phyloP scores from a whole-genome alignment of 352 stramenopile genomes.

The Pythium diclinum region DNA sequence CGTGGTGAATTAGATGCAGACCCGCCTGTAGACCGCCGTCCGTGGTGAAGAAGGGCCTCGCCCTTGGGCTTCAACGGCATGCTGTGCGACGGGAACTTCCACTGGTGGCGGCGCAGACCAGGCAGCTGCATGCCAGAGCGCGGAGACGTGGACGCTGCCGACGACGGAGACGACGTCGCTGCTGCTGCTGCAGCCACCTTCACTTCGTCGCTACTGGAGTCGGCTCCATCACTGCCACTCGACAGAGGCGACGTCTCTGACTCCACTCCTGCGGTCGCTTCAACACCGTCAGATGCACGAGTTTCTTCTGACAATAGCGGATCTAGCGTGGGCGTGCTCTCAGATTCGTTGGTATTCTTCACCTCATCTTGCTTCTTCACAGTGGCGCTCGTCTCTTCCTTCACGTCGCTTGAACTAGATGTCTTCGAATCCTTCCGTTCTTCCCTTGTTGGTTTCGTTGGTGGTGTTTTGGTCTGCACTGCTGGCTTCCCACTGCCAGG shows the following conservation, averaged over 20 bases:
- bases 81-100: constrained; percentile 22
- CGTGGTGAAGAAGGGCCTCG: constrained; percentile 14
- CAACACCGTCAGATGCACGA: background rate
- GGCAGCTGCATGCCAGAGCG: constrained; percentile 13
- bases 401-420: background rate
- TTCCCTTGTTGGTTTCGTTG: background rate
- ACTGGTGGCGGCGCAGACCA: constrained; percentile 19
- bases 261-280: background rate
- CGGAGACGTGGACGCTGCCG: background rate
- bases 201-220: constrained; percentile 15
- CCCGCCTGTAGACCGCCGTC: background rate
- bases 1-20: constrained; percentile 23
- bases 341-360: background rate
- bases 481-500: constrained; percentile 8
- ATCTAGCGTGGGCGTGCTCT: background rate
- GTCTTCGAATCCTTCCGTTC: background rate
- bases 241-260: constrained; percentile 3
- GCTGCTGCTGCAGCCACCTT: background rate
- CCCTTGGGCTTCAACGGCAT: constrained; percentile 16
- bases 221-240: background rate
- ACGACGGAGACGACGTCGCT: background rate
- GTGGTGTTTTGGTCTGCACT: background rate
- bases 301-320: background rate
- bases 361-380: background rate
- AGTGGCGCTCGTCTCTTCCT: background rate